Percentiles rank a stretch among this genome's conserved stretches.
Evolutionary conservation across 495 filamentous ascomycete genomes (phyloP).

Genomic region (Hypoxylon fragiforme): DNA sequence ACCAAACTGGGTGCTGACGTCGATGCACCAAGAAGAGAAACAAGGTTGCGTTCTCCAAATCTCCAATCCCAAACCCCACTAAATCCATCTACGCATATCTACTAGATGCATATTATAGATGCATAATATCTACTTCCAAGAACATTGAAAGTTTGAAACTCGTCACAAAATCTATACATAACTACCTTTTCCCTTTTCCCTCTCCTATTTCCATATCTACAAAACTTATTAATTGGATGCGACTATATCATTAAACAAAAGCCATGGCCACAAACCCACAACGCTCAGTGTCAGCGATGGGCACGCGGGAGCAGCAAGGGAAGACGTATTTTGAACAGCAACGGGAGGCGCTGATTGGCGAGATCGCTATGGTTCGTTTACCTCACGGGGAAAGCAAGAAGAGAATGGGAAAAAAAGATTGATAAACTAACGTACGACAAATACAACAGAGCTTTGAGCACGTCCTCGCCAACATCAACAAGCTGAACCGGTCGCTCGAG

Average conservation of each 20-base stretch:
- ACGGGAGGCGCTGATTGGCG: slow-evolving; percentile 71
- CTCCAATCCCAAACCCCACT: slow-evolving; percentile 13
- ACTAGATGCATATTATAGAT: neutral
- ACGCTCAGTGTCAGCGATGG: slow-evolving; percentile 39
- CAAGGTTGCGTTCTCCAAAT: too few relatives aligned
- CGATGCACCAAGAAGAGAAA: too few relatives aligned
- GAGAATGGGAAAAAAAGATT: neutral
- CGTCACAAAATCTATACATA: too few relatives aligned
- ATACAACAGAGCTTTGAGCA: slow-evolving; percentile 77
- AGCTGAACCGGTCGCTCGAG: slow-evolving; percentile 88
- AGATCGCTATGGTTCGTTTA: slow-evolving; percentile 71
- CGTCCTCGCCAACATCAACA: slow-evolving; percentile 94
- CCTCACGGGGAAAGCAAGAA: neutral
- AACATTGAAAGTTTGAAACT: too few relatives aligned
- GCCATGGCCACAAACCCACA: slow-evolving; percentile 37
- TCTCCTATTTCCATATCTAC: too few relatives aligned
- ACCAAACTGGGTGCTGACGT: too few relatives aligned
- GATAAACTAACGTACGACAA: neutral
- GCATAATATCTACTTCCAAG: too few relatives aligned
- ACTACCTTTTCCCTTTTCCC: too few relatives aligned
- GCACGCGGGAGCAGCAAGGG: slow-evolving; percentile 41
- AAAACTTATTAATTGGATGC: too few relatives aligned
- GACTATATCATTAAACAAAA: neutral
- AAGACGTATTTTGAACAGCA: slow-evolving; percentile 76
- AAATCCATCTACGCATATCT: slow-evolving; percentile 13